Percentiles rank a stretch among this genome's conserved stretches.
phyloP scores from a whole-genome alignment of 108 stramenopile genomes.

The Fistulifera solaris region DNA sequence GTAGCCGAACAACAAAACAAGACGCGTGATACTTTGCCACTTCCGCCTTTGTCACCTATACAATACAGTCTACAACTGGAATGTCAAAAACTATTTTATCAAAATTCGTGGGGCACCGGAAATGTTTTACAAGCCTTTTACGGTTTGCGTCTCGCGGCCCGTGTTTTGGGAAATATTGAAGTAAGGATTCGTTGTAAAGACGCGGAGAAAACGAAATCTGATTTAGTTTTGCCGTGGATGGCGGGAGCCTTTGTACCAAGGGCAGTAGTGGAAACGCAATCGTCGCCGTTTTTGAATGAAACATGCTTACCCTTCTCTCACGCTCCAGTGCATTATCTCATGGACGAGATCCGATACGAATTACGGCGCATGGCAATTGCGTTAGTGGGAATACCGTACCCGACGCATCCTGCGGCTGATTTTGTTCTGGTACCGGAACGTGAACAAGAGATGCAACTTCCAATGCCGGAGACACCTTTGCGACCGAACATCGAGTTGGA shows the following conservation, averaged over 20 bases:
- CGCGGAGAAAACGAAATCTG: background rate
- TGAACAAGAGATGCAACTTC: background rate
- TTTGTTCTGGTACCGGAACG: no score
- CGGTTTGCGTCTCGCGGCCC: slow-evolving; percentile 6
- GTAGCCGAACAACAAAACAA: no score
- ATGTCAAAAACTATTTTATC: background rate
- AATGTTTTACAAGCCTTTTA: slow-evolving; percentile 5
- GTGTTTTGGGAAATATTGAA: slow-evolving; percentile 1
- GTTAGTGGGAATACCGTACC: slow-evolving; percentile 6
- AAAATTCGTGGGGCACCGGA: slow-evolving; percentile 6
- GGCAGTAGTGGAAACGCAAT: background rate
- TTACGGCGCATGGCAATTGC: slow-evolving; percentile 3
- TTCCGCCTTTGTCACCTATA: no score
- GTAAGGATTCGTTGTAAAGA: slow-evolving; percentile 1
- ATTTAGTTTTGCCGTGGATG: slow-evolving; percentile 1
- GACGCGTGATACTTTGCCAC: no score
- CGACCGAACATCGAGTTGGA: slow-evolving; percentile 4
- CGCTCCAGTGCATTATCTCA: background rate
- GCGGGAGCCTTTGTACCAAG: slow-evolving; percentile 1
- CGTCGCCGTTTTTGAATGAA: background rate
- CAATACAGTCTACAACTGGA: background rate
- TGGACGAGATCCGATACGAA: slow-evolving; percentile 3
- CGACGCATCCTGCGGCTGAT: background rate
- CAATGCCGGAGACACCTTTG: background rate
- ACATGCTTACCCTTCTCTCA: background rate